Base-by-base conservation (phyloP, 345 rosid species). In the Ailanthus altissimus region DNA sequence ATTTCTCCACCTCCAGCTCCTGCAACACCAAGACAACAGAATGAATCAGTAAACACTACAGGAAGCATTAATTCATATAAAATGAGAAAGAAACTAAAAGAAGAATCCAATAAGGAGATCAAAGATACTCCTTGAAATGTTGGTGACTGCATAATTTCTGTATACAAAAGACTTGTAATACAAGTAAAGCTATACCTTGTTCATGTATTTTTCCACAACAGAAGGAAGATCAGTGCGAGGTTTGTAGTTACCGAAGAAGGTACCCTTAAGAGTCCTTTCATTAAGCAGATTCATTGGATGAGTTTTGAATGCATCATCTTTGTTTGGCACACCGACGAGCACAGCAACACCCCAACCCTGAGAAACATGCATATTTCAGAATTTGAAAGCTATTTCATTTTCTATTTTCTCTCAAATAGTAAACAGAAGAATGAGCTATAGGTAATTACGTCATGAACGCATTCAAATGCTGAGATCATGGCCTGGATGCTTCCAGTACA, bases 381-480 rank as follows among this genome's bases (percentile, higher is more conserved):
- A 13, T 46, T 57, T 50, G 46, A 67, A 12, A 43, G 5, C 2
- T 9, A n/a, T 66, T 38, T 0, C 2, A 21, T 21, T 12, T 8
- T 79, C 12, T 38, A 10, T 4, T 45, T 18, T 36, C 13, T 42
- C 50, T 46, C 4, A 47, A n/a, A 23, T 18, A 43, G 58, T 51
- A 56, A 45, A 65, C 67, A 64, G 59, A n/a, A 43, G 47, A n/a
- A 43, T 36, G 18, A 21, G 26, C 43, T n/a, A 59, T 47, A 62
- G 60, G n/a, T 64, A 23, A 18, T 91, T 89, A 90, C 97, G 75
- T 91, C 94, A 23, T 93, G 98, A 57, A 90, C 94, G 28, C 97
- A 91, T 88, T 93, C 94, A 54, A 93, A 93, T 25, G 98, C 98
- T 20, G 94, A 91, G 63, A 91, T 88, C 98, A 93, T 90, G 76